Base-by-base conservation (phyloP, 805 yeast species). In the Komagataella phaffii region DNA sequence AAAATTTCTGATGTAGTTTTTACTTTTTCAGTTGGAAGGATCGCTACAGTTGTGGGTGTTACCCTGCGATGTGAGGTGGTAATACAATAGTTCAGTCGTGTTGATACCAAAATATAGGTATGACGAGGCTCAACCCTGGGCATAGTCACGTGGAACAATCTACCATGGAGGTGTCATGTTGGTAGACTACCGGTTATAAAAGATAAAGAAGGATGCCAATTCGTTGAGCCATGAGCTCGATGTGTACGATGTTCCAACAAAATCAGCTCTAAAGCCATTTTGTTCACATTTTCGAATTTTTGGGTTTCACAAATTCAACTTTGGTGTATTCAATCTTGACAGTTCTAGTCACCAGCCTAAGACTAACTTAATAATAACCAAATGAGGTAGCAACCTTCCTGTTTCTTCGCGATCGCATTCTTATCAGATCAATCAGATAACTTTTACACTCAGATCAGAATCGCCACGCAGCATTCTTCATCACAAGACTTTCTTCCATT, bases 401-500 rank as follows among this genome's bases (percentile, higher is more conserved):
- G 40, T 14, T 30, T 30, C 5, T 30, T 30, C 40, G 40, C 40
- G 40, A 10, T 30, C 12, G 14, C 23, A 14, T 19, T 45, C 23
- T 45, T 45, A 45, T 45, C 47, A 45, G 47, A 45, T 45, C n/a
- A 23, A 45, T 45, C 47, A 45, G 47, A 14, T 24, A 45, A 45
- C 30, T 44, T 19, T 21, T 45, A 24, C 47, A 18, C 24, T 45
- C 30, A 24, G 24, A 45, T 24, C 17, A 45, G 12, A 17, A 12
- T 45, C 24, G 47, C 30, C 21, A 45, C 47, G 21, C 21, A 17
- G n/a, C 47, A 17, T n/a, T 45, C 30, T 45, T 24, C 47, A 7
- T 3, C 10, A 44, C 23, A 17, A 10, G 6, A 45, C 12, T 23
- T 14, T 18, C 18, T 45, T n/a, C 47, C 47, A n/a, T 45, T 24